Conservation (phyloP, 139 green algal genomes). For the Limnomonas spitsbergensis region DNA sequence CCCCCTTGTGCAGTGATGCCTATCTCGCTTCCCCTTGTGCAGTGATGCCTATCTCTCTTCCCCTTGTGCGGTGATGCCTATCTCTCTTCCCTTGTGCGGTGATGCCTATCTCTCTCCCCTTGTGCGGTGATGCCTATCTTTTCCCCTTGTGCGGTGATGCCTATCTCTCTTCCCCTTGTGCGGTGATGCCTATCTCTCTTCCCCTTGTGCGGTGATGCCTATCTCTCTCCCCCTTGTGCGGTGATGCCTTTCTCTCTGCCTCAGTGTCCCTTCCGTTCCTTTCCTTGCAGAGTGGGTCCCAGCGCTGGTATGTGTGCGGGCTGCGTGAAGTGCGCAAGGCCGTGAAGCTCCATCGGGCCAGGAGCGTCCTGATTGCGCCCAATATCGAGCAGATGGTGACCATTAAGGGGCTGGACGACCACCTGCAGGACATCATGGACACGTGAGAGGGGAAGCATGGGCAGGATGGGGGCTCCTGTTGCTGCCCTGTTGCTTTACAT, state of each 20-base stretch:
- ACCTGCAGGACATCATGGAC: conserved; percentile 57
- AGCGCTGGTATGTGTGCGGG: conserved; percentile 48
- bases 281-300: too few species aligned
- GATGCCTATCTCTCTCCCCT: too few species aligned
- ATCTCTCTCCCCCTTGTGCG: background rate
- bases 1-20: too few species aligned
- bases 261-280: background rate
- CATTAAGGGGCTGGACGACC: conserved; percentile 54
- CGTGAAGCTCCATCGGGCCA: conserved; percentile 40
- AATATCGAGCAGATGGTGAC: conserved; percentile 64
- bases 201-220: too few species aligned
- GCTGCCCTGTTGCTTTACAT: background rate
- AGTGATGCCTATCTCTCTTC: too few species aligned
- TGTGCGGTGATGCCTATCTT: too few species aligned
- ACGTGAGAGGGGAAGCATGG: background rate
- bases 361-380: conserved; percentile 65
- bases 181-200: background rate
- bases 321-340: conserved; percentile 74
- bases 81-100: too few species aligned
- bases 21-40: too few species aligned
- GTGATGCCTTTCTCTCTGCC: background rate
- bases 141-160: too few species aligned
- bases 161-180: too few species aligned
- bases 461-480: background rate
- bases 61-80: too few species aligned